Conservation (phyloP, 2,329 filamentous ascomycete species). For the Diaporthe vexans region DNA sequence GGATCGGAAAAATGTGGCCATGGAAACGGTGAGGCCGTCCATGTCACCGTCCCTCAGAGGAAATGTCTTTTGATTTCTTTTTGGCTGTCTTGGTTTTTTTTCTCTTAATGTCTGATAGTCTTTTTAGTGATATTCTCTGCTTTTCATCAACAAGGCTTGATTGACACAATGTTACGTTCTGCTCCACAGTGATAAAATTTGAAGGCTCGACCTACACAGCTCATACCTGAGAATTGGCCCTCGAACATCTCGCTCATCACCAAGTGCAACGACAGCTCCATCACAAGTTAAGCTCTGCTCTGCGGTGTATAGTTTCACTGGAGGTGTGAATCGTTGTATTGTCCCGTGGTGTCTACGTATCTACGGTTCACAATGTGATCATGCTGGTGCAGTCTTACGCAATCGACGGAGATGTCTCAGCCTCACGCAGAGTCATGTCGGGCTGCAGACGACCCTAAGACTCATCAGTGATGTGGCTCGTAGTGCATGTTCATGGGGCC, state of each 20-base stretch:
- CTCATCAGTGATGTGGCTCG: not conserved
- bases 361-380: not conserved
- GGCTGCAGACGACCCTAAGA: not conserved
- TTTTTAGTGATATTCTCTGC: constrained; percentile 24
- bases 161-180: constrained; percentile 43
- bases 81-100: not conserved
- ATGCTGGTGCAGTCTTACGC: not conserved
- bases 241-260: not conserved
- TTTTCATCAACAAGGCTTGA: constrained; percentile 46
- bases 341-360: not conserved
- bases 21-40: constrained; percentile 31
- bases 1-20: constrained; percentile 11
- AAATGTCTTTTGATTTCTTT: constrained; percentile 3
- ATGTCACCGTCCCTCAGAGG: not conserved
- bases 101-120: not conserved
- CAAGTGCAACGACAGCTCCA: not conserved
- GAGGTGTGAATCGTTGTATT: not conserved
- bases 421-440: not conserved
- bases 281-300: not conserved
- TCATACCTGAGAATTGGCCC: not conserved
- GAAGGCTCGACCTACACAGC: not conserved
- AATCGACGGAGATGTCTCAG: not conserved
- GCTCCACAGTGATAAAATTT: not conserved
- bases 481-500: not conserved
- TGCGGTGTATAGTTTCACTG: not conserved